Evolutionary conservation across 495 filamentous ascomycete genomes (phyloP).

Genomic region (Hyaloscypha variabilis): DNA sequence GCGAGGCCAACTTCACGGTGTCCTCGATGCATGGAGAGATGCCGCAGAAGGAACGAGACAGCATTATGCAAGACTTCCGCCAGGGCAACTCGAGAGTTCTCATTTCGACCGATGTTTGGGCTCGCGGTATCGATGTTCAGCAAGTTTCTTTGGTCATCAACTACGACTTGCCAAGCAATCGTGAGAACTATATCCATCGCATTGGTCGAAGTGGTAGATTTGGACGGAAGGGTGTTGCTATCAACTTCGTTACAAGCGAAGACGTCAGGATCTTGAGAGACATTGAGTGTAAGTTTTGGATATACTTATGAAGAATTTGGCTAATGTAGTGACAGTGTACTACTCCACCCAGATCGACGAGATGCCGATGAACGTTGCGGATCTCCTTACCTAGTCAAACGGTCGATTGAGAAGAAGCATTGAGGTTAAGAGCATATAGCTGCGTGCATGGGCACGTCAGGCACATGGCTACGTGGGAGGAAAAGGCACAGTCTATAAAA

Average conservation of each 20-base stretch:
- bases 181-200: conserved; percentile 99
- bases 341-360: conserved; percentile 99
- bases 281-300: conserved; percentile 71
- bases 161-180: conserved; percentile 97
- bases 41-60: conserved; percentile 96
- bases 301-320: not conserved
- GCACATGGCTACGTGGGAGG: conserved; percentile 24
- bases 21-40: conserved; percentile 99
- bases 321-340: conserved; percentile 64
- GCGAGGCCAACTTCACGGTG: conserved; percentile 96
- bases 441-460: conserved; percentile 16
- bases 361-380: conserved; percentile 97
- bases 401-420: not conserved
- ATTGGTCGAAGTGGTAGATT: conserved; percentile 97
- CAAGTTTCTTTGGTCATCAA: conserved; percentile 99
- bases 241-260: conserved; percentile 98
- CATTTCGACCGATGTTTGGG: conserved; percentile 98
- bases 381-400: conserved; percentile 47
- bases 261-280: conserved; percentile 97
- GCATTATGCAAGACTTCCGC: conserved; percentile 99
- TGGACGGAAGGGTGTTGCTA: conserved; percentile 97
- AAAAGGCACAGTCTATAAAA: conserved; percentile 26
- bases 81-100: conserved; percentile 94
- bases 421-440: not conserved
- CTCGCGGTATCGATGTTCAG: conserved; percentile 98